Evolutionary conservation across 2,329 filamentous ascomycete genomes (phyloP).

Genomic region (Venturia aucupariae): DNA sequence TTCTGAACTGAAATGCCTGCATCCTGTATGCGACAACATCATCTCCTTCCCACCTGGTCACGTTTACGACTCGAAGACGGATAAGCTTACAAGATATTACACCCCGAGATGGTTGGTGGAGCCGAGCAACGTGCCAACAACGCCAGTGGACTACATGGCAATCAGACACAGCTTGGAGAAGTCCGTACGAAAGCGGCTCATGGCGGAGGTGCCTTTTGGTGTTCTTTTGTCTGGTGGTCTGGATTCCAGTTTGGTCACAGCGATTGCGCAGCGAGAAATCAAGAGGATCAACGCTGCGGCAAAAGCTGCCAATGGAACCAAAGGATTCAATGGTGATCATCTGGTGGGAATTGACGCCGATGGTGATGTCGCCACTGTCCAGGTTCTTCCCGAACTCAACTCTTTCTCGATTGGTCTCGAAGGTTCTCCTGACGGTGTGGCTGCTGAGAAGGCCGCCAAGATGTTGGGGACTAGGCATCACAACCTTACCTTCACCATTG

Average conservation of each 20-base stretch:
- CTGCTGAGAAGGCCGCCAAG: constrained; percentile 85
- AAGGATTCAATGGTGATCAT: constrained; percentile 34
- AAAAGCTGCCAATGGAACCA: constrained; percentile 37
- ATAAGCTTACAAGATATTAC: constrained; percentile 78
- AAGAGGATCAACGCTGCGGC: constrained; percentile 56
- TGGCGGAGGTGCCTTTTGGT: constrained; percentile 98
- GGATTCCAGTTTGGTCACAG: constrained; percentile 88
- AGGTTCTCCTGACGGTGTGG: constrained; percentile 82
- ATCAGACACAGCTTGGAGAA: constrained; percentile 78
- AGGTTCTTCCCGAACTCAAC: constrained; percentile 89
- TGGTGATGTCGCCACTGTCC: constrained; percentile 79
- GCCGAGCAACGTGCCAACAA: constrained; percentile 63
- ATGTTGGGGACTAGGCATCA: constrained; percentile 98
- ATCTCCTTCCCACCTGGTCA: constrained; percentile 91
- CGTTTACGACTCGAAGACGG: constrained; percentile 89
- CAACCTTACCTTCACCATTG: constrained; percentile 94
- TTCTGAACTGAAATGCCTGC: constrained; percentile 89
- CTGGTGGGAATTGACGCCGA: constrained; percentile 93
- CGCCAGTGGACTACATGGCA: constrained; percentile 72
- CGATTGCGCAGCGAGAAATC: constrained; percentile 92
- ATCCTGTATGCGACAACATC: constrained; percentile 92
- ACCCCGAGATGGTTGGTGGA: constrained; percentile 85
- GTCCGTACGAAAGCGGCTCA: constrained; percentile 89
- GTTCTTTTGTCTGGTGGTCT: constrained; percentile 90
- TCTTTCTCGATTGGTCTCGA: constrained; percentile 98